These are phyloP conservation scores for Ophiocordyceps camponoti-floridani DNA, from an alignment of 2,329 filamentous ascomycete species.

Conservation along the genomic window DNA sequence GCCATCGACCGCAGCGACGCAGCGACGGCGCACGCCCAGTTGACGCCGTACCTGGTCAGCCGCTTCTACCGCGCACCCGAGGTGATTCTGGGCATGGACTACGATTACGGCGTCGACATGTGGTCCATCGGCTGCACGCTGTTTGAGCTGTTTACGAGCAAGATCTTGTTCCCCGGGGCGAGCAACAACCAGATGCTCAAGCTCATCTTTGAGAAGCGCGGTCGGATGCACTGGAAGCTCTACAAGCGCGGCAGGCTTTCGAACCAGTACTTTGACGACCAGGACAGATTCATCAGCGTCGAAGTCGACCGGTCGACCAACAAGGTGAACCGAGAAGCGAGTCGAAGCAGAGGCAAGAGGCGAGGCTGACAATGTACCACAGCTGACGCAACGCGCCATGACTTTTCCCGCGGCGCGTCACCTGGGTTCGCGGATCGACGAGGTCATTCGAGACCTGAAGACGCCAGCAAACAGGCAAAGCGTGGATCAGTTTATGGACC, in stretches of 20 bases:
- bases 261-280: constrained; percentile 65
- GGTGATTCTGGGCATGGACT: constrained; percentile 91
- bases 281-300: constrained; percentile 66
- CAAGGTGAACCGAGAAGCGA: constrained; percentile 31
- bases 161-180: constrained; percentile 86
- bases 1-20: constrained; percentile 76
- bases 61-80: constrained; percentile 95
- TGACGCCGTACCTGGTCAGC: constrained; percentile 89
- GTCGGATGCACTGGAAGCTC: constrained; percentile 78
- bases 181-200: constrained; percentile 98
- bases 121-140: constrained; percentile 97
- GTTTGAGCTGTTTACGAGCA: constrained; percentile 93
- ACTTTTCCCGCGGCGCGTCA: constrained; percentile 62
- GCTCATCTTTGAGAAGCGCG: constrained; percentile 88
- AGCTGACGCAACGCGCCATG: constrained; percentile 39
- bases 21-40: constrained; percentile 54
- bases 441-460: constrained; percentile 50
- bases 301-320: constrained; percentile 78
- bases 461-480: constrained; percentile 59
- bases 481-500: constrained; percentile 65
- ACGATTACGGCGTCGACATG: constrained; percentile 87
- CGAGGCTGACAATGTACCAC: background rate
- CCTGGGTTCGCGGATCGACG: constrained; percentile 61
- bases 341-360: too few relatives aligned
- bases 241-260: constrained; percentile 67